phyloP scores from a whole-genome alignment of 768 basidiomycete species.

The Lenzites betulinus region DNA sequence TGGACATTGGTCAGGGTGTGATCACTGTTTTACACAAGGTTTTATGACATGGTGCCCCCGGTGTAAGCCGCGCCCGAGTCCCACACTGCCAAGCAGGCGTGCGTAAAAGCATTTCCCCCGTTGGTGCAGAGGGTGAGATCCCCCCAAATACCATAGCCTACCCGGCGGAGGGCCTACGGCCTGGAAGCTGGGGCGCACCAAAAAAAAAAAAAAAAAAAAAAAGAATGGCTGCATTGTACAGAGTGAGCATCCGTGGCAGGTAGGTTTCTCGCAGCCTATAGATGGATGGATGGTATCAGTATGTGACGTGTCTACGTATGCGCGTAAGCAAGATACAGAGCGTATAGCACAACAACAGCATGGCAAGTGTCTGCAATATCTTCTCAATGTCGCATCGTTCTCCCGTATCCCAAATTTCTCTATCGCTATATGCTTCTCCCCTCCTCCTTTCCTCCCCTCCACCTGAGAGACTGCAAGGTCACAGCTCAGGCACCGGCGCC shows the following conservation, averaged over 20 bases:
- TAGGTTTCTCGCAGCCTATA: no score
- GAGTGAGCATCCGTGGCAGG: no score
- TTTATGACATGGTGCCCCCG: no score
- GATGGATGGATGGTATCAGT: no score
- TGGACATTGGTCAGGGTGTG: no score
- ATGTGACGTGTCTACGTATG: slow-evolving; percentile 6
- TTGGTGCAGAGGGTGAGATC: background rate
- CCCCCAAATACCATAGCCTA: background rate
- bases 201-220: no score
- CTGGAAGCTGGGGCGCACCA: no score
- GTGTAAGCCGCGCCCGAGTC: no score
- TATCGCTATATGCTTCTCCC: background rate
- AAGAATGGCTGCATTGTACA: no score
- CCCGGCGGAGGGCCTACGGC: no score
- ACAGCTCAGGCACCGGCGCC: slow-evolving; percentile 8
- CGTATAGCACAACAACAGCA: background rate
- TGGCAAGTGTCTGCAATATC: background rate
- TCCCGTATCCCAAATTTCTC: background rate
- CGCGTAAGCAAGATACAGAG: background rate
- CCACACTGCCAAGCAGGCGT: background rate
- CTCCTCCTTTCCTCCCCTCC: background rate
- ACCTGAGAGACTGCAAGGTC: slow-evolving; percentile 5
- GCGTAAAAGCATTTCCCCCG: no score
- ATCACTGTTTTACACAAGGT: no score
- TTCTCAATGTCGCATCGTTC: background rate